A percentile compares a stretch with the other conserved stretches of the same genome.
Evolutionary conservation across 176 grass and related monocot species (phyloP).

Genomic region (Lolium rigidum): DNA sequence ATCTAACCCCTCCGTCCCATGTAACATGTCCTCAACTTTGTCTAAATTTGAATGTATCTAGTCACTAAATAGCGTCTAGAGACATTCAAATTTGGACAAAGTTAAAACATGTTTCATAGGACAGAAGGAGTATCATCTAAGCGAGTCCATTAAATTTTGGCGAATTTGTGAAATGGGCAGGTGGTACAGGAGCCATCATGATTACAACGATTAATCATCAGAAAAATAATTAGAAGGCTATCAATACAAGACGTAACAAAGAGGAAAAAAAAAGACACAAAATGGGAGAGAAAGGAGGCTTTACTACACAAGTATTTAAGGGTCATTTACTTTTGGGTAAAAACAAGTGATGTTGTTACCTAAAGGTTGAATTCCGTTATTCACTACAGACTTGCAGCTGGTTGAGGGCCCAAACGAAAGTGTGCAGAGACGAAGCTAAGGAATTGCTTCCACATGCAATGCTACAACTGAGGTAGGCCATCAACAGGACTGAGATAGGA

Average conservation of each 20-base stretch:
- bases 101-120: too few relatives aligned
- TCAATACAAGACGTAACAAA: not conserved
- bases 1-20: too few relatives aligned
- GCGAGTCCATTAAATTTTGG: not conserved
- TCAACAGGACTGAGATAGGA: not conserved
- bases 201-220: too few relatives aligned
- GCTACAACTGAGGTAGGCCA: not conserved
- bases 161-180: not conserved
- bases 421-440: not conserved
- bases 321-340: not conserved
- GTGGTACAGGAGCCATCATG: conserved; percentile 4
- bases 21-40: too few relatives aligned
- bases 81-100: too few relatives aligned
- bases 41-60: too few relatives aligned
- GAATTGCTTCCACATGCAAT: not conserved
- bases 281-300: not conserved
- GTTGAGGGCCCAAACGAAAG: not conserved
- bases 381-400: not conserved
- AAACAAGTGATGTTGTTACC: not conserved
- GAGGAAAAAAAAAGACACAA: not conserved
- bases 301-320: not conserved
- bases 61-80: too few relatives aligned
- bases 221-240: not conserved
- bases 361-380: not conserved
- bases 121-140: too few relatives aligned